Base-by-base conservation (phyloP, 75 land plant genomes). In the Sequoiadendron giganteum region DNA sequence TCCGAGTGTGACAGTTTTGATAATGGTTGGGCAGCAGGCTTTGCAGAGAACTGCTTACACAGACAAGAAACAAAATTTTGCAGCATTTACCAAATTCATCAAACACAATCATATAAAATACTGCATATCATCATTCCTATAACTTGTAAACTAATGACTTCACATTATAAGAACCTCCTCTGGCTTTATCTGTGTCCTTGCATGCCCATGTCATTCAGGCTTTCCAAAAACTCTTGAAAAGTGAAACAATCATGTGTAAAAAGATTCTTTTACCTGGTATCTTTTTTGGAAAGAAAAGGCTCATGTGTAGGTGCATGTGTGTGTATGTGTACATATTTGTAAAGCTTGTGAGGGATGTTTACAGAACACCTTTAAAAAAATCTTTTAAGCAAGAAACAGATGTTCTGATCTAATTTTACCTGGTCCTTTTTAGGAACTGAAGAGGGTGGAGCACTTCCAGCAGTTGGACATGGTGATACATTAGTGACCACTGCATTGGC, bases 401-500 rank as follows among this genome's bases (percentile, higher is more conserved):
- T 52, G 13, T 52, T 52, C 15, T 52, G 55, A 52, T 52, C 14
- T 45, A 52, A 52, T 52, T 14, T 52, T 80, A 80, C 84, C 84
- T 82, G 47, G 49, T 82, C 84, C 16, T 82, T 45, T n/a, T 47
- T 82, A 82, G 84, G 47, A 45, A 82, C 52, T 45, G 84, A 82
- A 82, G 84, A 82, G 48, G 14, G 30, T 47, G 52, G 52, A 30
- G 54, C 47, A 82, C 14, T 47, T 82, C 52, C 47, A 28, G 84
- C 84, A 47, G 49, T 11, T 30, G 48, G 42, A 82, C 16, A n/a
- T 54, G 1, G 47, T 10, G 47, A 28, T 34, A 45, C 82, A 89
- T 68, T 86, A 85, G 36, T 47, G 14, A 28, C 42, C 78, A 86
- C 88, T 88, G 81, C 73, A 18, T 78, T 88, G 25, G 61, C 68